A percentile compares a stretch with the other conserved stretches of the same genome.
Evolutionary conservation across 495 filamentous ascomycete genomes (phyloP).

Genomic region (Aspergillus avenaceus): DNA sequence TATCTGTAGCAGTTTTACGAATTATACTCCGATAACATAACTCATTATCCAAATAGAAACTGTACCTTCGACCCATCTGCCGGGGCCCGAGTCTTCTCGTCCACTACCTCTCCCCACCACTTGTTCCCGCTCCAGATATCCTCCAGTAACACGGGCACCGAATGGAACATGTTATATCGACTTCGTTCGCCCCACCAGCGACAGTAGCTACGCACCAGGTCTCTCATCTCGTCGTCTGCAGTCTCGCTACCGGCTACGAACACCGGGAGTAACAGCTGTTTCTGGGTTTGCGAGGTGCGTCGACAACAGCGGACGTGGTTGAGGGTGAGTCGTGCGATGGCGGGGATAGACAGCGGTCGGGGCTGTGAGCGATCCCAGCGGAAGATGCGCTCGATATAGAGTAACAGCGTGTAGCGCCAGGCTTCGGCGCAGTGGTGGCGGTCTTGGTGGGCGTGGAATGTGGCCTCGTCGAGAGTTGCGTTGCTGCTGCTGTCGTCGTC

Average conservation of each 20-base stretch:
- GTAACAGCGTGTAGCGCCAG: slow-evolving; percentile 24
- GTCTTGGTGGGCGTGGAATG: slow-evolving; percentile 22
- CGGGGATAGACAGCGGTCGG: background rate
- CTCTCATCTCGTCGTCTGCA: slow-evolving; percentile 13
- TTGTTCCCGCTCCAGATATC: slow-evolving; percentile 11
- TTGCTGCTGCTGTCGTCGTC: background rate
- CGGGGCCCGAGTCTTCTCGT: slow-evolving; percentile 6
- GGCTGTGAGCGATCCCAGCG: slow-evolving; percentile 10
- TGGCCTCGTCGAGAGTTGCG: slow-evolving; percentile 4
- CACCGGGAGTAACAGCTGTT: slow-evolving; percentile 23
- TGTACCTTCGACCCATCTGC: background rate
- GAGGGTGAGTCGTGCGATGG: slow-evolving; percentile 9
- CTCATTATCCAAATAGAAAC: slow-evolving; percentile 6
- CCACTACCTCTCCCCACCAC: slow-evolving; percentile 15
- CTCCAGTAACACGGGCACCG: slow-evolving; percentile 11
- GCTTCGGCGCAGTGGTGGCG: slow-evolving; percentile 26
- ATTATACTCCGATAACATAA: too few relatives aligned
- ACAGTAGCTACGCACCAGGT: slow-evolving; percentile 20
- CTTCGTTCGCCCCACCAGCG: slow-evolving; percentile 15
- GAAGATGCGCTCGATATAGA: slow-evolving; percentile 27
- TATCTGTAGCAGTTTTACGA: too few relatives aligned
- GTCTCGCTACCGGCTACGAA: slow-evolving; percentile 29
- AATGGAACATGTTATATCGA: slow-evolving; percentile 24
- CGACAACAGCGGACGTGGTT: slow-evolving; percentile 24
- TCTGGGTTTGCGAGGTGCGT: slow-evolving; percentile 17